These are phyloP conservation scores for Cystofilobasidium capitatum DNA, from an alignment of 768 basidiomycete species.

Conservation along the genomic window DNA sequence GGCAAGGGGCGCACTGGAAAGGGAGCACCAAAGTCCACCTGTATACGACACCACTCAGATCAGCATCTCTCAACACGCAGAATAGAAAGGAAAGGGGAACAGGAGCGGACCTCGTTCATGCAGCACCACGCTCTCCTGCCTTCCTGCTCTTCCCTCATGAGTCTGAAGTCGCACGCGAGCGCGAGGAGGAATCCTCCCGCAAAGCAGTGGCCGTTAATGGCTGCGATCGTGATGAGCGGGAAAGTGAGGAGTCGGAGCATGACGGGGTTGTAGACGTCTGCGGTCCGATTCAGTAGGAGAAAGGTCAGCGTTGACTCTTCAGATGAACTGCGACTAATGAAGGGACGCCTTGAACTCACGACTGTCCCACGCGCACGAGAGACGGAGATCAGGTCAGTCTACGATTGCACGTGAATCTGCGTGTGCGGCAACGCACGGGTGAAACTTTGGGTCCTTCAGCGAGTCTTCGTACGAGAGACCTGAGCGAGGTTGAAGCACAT, in stretches of 20 bases:
- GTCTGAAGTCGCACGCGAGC: conserved; percentile 73
- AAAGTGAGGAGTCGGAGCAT: conserved; percentile 28
- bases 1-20: conserved; percentile 61
- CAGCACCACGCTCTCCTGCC: conserved; percentile 64
- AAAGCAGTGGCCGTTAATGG: conserved; percentile 52
- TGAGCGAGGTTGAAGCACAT: neutral
- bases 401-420: neutral
- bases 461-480: conserved; percentile 37
- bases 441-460: conserved; percentile 38
- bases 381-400: neutral
- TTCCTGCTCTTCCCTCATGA: conserved; percentile 60
- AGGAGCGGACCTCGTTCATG: conserved; percentile 73
- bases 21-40: conserved; percentile 66
- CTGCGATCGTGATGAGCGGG: conserved; percentile 29
- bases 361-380: neutral
- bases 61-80: neutral
- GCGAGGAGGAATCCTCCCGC: conserved; percentile 74
- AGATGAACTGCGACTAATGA: neutral
- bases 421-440: conserved; percentile 34
- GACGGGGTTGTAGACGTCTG: conserved; percentile 26
- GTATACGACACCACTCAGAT: conserved; percentile 33
- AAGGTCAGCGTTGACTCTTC: neutral
- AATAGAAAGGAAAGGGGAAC: neutral
- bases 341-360: neutral
- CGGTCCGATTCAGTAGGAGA: neutral